These are phyloP conservation scores for Yamadazyma dushanensis DNA, from an alignment of 1,139 yeast species.

Conservation along the genomic window DNA sequence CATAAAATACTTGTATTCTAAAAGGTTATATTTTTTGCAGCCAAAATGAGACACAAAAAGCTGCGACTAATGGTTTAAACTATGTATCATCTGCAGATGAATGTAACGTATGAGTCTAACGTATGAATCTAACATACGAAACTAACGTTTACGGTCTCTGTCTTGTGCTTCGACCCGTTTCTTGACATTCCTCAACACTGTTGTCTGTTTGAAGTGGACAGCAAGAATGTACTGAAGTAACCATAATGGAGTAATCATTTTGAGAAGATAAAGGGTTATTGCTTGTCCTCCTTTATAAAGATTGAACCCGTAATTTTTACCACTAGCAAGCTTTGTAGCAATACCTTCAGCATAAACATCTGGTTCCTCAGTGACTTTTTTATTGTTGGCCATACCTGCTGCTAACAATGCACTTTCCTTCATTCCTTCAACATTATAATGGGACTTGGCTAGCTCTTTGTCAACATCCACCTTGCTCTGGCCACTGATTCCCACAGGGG, in stretches of 20 bases:
- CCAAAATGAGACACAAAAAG: too few species aligned
- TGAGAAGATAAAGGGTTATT: conserved; percentile 22
- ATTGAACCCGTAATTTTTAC: conserved; percentile 9
- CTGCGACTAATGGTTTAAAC: too few species aligned
- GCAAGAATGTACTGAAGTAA: conserved; percentile 26
- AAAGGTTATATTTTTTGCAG: too few species aligned
- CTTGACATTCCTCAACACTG: conserved; percentile 20
- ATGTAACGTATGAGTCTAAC: too few species aligned
- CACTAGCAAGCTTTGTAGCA: conserved; percentile 21
- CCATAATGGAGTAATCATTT: conserved; percentile 32
- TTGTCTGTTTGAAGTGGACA: conserved; percentile 30
- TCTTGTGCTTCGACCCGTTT: background rate
- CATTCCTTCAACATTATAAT: conserved; percentile 32
- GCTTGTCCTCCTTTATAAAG: conserved; percentile 22
- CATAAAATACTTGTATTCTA: too few species aligned
- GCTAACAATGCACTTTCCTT: conserved; percentile 25
- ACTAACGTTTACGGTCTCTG: too few species aligned
- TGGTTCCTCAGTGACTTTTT: conserved; percentile 20
- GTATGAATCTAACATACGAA: too few species aligned
- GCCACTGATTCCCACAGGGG: conserved; percentile 28
- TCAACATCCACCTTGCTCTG: too few species aligned
- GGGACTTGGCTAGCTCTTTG: conserved; percentile 2
- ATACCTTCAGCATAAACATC: conserved; percentile 32
- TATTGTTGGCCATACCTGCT: conserved; percentile 29
- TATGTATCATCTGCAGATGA: too few species aligned